Evolutionary conservation across 129 eudicot genomes (phyloP).

Genomic region (Tanacetum coccineum): DNA sequence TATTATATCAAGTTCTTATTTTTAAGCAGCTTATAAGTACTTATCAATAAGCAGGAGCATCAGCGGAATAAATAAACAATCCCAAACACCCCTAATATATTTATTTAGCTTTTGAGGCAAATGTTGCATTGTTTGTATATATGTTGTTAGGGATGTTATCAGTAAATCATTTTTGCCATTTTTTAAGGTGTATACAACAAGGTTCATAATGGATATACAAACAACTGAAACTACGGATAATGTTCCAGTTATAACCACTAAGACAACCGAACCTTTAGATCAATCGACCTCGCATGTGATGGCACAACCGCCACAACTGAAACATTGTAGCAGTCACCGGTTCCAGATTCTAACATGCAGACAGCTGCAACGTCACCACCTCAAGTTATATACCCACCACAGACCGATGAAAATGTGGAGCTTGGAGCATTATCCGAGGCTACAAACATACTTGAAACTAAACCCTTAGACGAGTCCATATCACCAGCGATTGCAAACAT

Average conservation of each 20-base stretch:
- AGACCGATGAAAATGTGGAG: slow-evolving; percentile 9
- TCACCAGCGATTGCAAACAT: no score
- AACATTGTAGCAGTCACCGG: slow-evolving; percentile 9
- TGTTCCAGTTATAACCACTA: slow-evolving; percentile 21
- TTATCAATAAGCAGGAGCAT: no score
- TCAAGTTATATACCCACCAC: slow-evolving; percentile 17
- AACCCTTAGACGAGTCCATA: slow-evolving; percentile 18
- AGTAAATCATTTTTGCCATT: background rate
- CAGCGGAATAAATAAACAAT: no score
- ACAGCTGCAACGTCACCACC: slow-evolving; percentile 13
- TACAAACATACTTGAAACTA: slow-evolving; percentile 15
- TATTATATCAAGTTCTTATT: no score
- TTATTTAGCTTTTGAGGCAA: no score
- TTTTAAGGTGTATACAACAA: slow-evolving; percentile 4
- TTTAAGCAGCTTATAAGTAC: no score
- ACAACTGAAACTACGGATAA: slow-evolving; percentile 25
- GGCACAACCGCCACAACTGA: slow-evolving; percentile 20
- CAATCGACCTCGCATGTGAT: slow-evolving; percentile 11
- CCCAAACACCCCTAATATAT: no score
- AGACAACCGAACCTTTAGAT: slow-evolving; percentile 18
- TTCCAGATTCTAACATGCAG: slow-evolving; percentile 1
- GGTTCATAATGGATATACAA: slow-evolving; percentile 25
- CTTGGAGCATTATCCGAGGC: slow-evolving; percentile 14
- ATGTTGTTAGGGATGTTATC: slow-evolving; percentile 1
- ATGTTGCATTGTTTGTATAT: background rate